These are phyloP conservation scores for Atkinsonella texensis DNA, from an alignment of 2,329 filamentous ascomycete genomes.

Conservation along the genomic window DNA sequence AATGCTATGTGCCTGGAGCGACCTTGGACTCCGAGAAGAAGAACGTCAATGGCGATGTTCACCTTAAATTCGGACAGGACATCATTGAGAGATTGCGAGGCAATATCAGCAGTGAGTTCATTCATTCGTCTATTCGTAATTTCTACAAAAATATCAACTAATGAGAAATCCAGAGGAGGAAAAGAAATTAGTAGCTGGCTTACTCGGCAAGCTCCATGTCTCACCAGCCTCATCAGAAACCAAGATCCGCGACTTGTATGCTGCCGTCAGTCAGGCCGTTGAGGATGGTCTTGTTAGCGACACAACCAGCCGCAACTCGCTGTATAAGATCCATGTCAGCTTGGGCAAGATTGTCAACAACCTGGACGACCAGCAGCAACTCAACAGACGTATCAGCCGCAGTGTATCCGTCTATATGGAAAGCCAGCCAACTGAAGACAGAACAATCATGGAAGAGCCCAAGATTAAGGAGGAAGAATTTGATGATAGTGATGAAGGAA, in stretches of 20 bases:
- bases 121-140: background rate
- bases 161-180: conserved; percentile 53
- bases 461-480: conserved; percentile 37
- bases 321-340: conserved; percentile 57
- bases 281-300: conserved; percentile 49
- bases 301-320: conserved; percentile 48
- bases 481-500: conserved; percentile 23
- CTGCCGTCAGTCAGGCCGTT: conserved; percentile 47
- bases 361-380: conserved; percentile 33
- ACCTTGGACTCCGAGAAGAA: conserved; percentile 47
- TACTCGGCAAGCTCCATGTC: conserved; percentile 75
- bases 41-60: conserved; percentile 62
- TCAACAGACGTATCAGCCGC: conserved; percentile 29
- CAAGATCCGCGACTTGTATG: conserved; percentile 45
- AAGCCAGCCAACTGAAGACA: conserved; percentile 23
- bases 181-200: conserved; percentile 65
- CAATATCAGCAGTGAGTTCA: conserved; percentile 51
- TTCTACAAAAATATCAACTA: no score
- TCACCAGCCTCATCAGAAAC: conserved; percentile 51
- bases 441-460: conserved; percentile 28
- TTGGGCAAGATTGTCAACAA: conserved; percentile 56
- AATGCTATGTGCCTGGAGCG: conserved; percentile 46
- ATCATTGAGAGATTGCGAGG: conserved; percentile 64
- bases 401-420: conserved; percentile 28
- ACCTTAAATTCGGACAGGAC: conserved; percentile 65